Conservation (phyloP, 345 rosid genomes). For the Mangifera indica region DNA sequence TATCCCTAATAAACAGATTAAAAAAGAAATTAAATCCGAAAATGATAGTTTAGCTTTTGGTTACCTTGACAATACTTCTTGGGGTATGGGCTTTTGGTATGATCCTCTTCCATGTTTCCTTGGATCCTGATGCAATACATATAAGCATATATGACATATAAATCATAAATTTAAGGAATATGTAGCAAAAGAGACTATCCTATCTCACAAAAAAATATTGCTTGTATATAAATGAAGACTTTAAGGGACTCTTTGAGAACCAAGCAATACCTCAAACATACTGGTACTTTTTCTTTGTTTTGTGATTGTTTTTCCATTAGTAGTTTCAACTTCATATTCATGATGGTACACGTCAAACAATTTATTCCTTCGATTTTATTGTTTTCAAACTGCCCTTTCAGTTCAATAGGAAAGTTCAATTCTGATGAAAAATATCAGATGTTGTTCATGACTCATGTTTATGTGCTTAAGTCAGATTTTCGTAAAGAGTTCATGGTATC, state of each 20-base stretch:
- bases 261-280: slow-evolving; percentile 67
- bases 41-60: background rate
- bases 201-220: slow-evolving; percentile 2
- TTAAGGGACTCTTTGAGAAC: background rate
- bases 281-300: slow-evolving; percentile 64
- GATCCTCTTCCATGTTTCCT: slow-evolving; percentile 42
- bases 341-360: slow-evolving; percentile 27
- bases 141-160: slow-evolving; percentile 23
- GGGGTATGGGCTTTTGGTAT: slow-evolving; percentile 58
- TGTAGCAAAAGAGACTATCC: background rate
- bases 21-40: background rate
- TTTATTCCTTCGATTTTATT: too few species aligned
- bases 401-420: background rate
- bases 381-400: background rate
- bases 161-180: background rate
- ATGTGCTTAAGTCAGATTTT: background rate
- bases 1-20: background rate
- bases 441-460: background rate
- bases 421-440: background rate
- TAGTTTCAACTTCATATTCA: slow-evolving; percentile 73
- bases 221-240: too few species aligned
- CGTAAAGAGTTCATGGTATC: background rate
- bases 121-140: slow-evolving; percentile 54
- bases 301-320: slow-evolving; percentile 58
- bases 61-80: slow-evolving; percentile 52